phyloP scores from a whole-genome alignment of 2,329 filamentous ascomycete species.

The Fusarium tupiense region DNA sequence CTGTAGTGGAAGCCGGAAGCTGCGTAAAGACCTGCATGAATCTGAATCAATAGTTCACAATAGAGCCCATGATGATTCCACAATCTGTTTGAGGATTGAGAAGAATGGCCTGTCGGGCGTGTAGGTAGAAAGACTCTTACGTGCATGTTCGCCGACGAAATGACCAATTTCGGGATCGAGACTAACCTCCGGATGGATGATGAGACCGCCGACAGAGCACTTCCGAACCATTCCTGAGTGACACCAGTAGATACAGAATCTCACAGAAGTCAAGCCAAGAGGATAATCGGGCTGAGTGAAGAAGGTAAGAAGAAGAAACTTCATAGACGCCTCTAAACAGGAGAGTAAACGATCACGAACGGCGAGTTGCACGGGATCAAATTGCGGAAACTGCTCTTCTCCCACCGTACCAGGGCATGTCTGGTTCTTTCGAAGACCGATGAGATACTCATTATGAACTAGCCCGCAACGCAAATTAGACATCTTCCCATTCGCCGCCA shows the following conservation, averaged over 20 bases:
- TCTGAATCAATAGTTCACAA: background rate
- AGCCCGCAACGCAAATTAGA: background rate
- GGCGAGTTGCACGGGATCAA: background rate
- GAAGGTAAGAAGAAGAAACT: background rate
- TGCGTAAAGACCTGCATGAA: background rate
- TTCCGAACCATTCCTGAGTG: rapidly evolving
- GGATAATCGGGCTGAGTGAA: rapidly evolving
- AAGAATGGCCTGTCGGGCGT: too few species aligned
- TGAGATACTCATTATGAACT: background rate
- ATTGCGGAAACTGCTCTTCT: background rate
- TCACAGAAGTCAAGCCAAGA: rapidly evolving
- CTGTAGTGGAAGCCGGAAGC: background rate
- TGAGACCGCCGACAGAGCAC: rapidly evolving
- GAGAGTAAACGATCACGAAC: background rate
- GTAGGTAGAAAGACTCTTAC: background rate
- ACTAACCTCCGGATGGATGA: background rate
- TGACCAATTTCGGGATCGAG: background rate
- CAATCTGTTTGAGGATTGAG: background rate
- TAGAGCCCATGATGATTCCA: background rate
- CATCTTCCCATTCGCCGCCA: rapidly evolving
- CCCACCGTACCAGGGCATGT: too few species aligned
- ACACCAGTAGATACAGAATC: rapidly evolving
- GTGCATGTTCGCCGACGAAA: rapidly evolving
- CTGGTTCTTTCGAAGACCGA: rapidly evolving
- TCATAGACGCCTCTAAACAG: rapidly evolving